These are phyloP conservation scores for Geotrichum australiense DNA, from an alignment of 1,139 yeast genomes.

Conservation along the genomic window DNA sequence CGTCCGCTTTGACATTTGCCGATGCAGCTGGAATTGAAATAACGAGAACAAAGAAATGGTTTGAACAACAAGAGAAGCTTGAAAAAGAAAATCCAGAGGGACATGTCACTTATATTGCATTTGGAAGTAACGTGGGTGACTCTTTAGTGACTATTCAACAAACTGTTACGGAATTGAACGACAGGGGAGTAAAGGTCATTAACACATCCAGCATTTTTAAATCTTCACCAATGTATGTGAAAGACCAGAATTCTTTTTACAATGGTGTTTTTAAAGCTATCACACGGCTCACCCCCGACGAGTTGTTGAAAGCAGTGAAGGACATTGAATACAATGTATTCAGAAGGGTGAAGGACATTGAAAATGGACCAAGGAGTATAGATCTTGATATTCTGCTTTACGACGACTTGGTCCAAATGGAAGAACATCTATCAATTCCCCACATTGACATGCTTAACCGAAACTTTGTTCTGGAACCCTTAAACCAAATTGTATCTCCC, in stretches of 20 bases:
- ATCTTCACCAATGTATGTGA: conserved; percentile 87
- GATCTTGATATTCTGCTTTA: conserved; percentile 82
- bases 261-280: conserved; percentile 75
- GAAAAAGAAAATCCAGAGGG: conserved; percentile 16
- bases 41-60: conserved; percentile 41
- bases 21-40: conserved; percentile 86
- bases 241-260: conserved; percentile 72
- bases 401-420: conserved; percentile 51
- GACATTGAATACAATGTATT: conserved; percentile 68
- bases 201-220: conserved; percentile 73
- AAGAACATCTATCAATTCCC: conserved; percentile 59
- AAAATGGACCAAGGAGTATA: conserved; percentile 86
- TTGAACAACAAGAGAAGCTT: conserved; percentile 17
- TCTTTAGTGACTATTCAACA: conserved; percentile 52
- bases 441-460: conserved; percentile 86
- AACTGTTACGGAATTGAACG: conserved; percentile 49
- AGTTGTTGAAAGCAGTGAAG: conserved; percentile 55
- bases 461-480: conserved; percentile 81
- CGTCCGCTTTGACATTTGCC: conserved; percentile 81
- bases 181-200: conserved; percentile 42
- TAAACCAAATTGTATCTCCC: conserved; percentile 70
- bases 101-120: conserved; percentile 69
- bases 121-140: conserved; percentile 84
- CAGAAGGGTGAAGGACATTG: conserved; percentile 66
- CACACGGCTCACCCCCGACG: conserved; percentile 53